These are phyloP conservation scores for Gnomoniopsis sp. DNA, from an alignment of 2,329 filamentous ascomycete genomes.

Conservation along the genomic window DNA sequence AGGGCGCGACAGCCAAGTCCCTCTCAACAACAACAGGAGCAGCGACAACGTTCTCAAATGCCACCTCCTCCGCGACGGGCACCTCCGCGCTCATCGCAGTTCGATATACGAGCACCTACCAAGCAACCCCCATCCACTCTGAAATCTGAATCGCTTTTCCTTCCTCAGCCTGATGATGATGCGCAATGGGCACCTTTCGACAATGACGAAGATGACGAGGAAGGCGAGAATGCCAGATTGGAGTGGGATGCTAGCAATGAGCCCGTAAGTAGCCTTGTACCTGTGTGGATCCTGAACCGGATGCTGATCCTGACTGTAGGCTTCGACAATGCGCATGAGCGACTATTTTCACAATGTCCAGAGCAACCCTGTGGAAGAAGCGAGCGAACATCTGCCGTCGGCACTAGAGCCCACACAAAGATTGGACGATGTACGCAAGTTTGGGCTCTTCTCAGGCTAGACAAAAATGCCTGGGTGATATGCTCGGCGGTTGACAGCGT, in stretches of 20 bases:
- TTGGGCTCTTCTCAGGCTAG: conserved; percentile 29
- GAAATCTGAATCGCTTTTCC: conserved; percentile 66
- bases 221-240: conserved; percentile 63
- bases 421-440: conserved; percentile 60
- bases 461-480: neutral
- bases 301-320: conserved; percentile 30
- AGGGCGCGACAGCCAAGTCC: conserved; percentile 21
- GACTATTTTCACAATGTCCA: conserved; percentile 20
- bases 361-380: neutral
- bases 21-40: conserved; percentile 17
- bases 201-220: conserved; percentile 51
- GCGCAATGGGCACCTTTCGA: conserved; percentile 69
- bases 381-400: conserved; percentile 20
- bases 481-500: neutral
- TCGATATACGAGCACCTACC: conserved; percentile 29
- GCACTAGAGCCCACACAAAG: conserved; percentile 70
- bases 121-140: conserved; percentile 52
- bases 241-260: conserved; percentile 72
- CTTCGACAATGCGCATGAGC: conserved; percentile 26
- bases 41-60: conserved; percentile 6
- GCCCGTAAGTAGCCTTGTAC: conserved; percentile 44
- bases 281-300: too few species aligned
- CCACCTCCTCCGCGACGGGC: conserved; percentile 30
- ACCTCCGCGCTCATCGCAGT: conserved; percentile 28
- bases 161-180: conserved; percentile 64